Conservation (phyloP, 1,284 basidiomycete species). For the Amylostereum areolatum region DNA sequence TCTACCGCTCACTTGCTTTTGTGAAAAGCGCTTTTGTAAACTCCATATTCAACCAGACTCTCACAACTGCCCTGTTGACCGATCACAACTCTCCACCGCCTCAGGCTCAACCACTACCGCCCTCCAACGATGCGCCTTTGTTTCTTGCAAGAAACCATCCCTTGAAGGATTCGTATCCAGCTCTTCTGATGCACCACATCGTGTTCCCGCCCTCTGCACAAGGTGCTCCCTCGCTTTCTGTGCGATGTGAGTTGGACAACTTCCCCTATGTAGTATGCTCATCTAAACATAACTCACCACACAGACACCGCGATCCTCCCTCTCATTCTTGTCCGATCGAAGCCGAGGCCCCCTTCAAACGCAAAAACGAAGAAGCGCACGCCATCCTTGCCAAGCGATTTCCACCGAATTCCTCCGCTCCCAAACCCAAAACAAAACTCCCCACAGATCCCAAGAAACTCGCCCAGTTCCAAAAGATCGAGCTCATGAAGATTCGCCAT, state of each 20-base stretch:
- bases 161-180: slow-evolving; percentile 35
- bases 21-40: slow-evolving; percentile 47
- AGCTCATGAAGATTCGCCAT: slow-evolving; percentile 70
- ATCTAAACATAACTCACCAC: slow-evolving; percentile 5
- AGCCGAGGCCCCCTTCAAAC: slow-evolving; percentile 8
- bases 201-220: slow-evolving; percentile 37
- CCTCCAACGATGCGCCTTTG: slow-evolving; percentile 43
- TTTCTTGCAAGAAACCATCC: slow-evolving; percentile 47
- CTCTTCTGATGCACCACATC: slow-evolving; percentile 19
- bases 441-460: slow-evolving; percentile 49
- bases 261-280: neutral
- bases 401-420: slow-evolving; percentile 20
- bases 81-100: slow-evolving; percentile 6
- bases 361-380: slow-evolving; percentile 44
- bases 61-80: slow-evolving; percentile 44
- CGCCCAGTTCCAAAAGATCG: slow-evolving; percentile 48
- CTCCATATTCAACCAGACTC: slow-evolving; percentile 50
- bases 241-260: slow-evolving; percentile 36
- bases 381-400: slow-evolving; percentile 54
- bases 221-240: slow-evolving; percentile 59
- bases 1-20: slow-evolving; percentile 57
- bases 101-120: slow-evolving; percentile 16
- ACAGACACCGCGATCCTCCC: slow-evolving; percentile 56
- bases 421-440: slow-evolving; percentile 21
- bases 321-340: slow-evolving; percentile 43